Evolutionary conservation across 768 basidiomycete genomes (phyloP).

Genomic region (Suillus fuscotomentosus): DNA sequence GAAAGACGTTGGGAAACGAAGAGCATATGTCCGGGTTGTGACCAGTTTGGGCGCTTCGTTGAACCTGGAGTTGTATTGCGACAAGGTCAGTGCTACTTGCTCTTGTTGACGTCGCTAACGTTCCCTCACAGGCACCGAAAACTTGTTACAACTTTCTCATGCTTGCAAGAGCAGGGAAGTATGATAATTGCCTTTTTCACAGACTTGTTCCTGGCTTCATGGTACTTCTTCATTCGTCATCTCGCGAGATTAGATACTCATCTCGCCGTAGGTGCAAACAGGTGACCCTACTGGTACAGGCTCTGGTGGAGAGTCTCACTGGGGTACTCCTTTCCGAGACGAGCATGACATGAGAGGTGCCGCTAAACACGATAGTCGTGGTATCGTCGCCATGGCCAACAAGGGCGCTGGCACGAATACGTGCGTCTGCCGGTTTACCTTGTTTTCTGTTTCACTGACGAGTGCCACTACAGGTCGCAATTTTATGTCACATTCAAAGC

Average conservation of each 20-base stretch:
- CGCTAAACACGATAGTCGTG: constrained; percentile 82
- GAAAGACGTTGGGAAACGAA: constrained; percentile 86
- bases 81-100: constrained; percentile 56
- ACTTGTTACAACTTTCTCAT: constrained; percentile 98
- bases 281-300: constrained; percentile 98
- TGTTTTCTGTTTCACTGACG: neutral
- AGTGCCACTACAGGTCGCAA: constrained; percentile 60
- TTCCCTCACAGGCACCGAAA: constrained; percentile 77
- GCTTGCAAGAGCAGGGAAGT: constrained; percentile 89
- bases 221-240: constrained; percentile 41
- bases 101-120: neutral
- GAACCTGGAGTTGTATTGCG: constrained; percentile 85
- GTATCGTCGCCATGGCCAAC: constrained; percentile 93
- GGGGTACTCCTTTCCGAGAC: constrained; percentile 96
- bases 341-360: constrained; percentile 89
- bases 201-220: constrained; percentile 93
- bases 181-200: constrained; percentile 88
- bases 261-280: constrained; percentile 75
- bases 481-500: constrained; percentile 90
- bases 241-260: constrained; percentile 8
- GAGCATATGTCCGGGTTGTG: constrained; percentile 94
- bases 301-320: constrained; percentile 86
- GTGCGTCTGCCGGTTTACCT: constrained; percentile 32
- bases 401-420: constrained; percentile 90
- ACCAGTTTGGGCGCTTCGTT: constrained; percentile 89